Base-by-base conservation (phyloP, 305 asterid species). In the Fraxinus greggii region DNA sequence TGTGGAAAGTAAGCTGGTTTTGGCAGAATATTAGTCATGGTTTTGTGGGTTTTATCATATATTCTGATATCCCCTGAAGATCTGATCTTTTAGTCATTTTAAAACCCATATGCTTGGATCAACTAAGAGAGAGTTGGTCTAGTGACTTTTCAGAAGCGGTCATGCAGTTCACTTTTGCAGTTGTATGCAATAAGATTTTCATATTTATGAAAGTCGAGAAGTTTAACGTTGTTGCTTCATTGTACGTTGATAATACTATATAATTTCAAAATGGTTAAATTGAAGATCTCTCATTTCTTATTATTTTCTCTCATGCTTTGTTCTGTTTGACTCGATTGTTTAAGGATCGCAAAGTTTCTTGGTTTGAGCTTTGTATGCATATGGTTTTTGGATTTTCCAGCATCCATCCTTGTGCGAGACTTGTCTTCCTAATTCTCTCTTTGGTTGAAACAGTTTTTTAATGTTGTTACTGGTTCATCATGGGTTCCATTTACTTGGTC, bases 401-500 rank as follows among this genome's bases (percentile, higher is more conserved):
- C 69, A 59, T 59, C 59, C 69, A 63, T 63, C 72, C 12, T 63
- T 10, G 0, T 19, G 33, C n/a, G 1, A 23, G 72, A 23, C 33
- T 63, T 63, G 17, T 26, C 72, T 63, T 63, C n/a, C 6, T 63
- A 23, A 63, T 67, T 26, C 26, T 33, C 42, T 75, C 59, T 26
- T 59, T 4, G 69, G 29, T 59, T 19, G 69, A 63, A 63, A 24
- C 4, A 21, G 29, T n/a, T 79, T 78, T 56, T 38, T 78, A 80
- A 26, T 80, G 35, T 80, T 28, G 45, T 42, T 78, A 32, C 35
- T 75, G 67, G 26, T 63, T 80, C 31, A 79, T 73, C 40, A 69
- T 79, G 80, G 45, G 75, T 78, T 77, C 61, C 80, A 79, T 82
- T 76, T 72, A 63, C 80, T 77, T 86, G 84, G 78, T 80, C 84